These are phyloP conservation scores for Nothophoma quercina DNA, from an alignment of 2,329 filamentous ascomycete genomes.

Conservation along the genomic window DNA sequence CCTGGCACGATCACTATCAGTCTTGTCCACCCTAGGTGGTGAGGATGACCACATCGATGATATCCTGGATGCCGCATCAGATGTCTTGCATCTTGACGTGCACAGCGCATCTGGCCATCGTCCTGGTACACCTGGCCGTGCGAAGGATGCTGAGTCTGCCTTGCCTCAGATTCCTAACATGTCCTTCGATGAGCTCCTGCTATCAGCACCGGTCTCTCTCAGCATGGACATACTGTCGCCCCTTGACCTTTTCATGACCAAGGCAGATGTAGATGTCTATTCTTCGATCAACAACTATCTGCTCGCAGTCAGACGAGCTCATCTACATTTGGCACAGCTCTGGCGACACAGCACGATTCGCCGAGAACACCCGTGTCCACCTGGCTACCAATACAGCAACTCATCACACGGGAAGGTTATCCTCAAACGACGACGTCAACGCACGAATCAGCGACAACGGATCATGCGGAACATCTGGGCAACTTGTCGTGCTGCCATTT, in stretches of 20 bases:
- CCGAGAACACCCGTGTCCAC: conserved; percentile 77
- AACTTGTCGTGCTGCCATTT: conserved; percentile 83
- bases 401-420: conserved; percentile 67
- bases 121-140: conserved; percentile 52
- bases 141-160: conserved; percentile 40
- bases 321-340: conserved; percentile 81
- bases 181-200: conserved; percentile 80
- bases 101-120: conserved; percentile 54
- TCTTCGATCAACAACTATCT: conserved; percentile 88
- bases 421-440: conserved; percentile 67
- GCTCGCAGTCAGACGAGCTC: conserved; percentile 82
- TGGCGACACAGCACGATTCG: conserved; percentile 86
- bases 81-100: conserved; percentile 73
- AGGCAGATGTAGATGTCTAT: conserved; percentile 79
- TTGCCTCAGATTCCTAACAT: conserved; percentile 51
- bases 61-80: conserved; percentile 80
- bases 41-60: conserved; percentile 79
- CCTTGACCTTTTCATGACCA: conserved; percentile 84
- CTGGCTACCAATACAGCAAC: conserved; percentile 69
- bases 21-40: conserved; percentile 76
- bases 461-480: conserved; percentile 88
- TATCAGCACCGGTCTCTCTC: conserved; percentile 77
- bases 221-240: conserved; percentile 78
- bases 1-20: conserved; percentile 78
- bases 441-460: conserved; percentile 68